Evolutionary conservation across 352 stramenopile species (phyloP).

Genomic region (Phytophthora chlamydospora): DNA sequence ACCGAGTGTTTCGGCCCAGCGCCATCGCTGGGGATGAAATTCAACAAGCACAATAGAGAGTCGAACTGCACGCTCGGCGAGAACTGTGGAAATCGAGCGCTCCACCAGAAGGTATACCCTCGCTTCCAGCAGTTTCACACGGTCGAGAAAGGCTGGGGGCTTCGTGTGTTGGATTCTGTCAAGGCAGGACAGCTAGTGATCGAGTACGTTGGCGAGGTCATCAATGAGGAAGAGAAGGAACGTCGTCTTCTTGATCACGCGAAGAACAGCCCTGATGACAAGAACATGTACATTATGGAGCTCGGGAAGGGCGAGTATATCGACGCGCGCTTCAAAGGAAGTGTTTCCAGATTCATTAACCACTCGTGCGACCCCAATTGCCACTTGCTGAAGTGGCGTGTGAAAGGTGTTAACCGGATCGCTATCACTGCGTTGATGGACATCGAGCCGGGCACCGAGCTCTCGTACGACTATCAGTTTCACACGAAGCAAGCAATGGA

Average conservation of each 20-base stretch:
- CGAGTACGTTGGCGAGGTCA: constrained; percentile 96
- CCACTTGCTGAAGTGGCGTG: constrained; percentile 94
- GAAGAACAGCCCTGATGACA: constrained; percentile 91
- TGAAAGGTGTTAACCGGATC: constrained; percentile 92
- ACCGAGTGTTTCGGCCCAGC: constrained; percentile 92
- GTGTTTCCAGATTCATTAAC: constrained; percentile 97
- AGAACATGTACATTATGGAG: constrained; percentile 97
- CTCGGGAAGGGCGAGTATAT: constrained; percentile 94
- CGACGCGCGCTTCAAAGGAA: constrained; percentile 93
- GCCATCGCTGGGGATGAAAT: constrained; percentile 59
- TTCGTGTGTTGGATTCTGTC: constrained; percentile 81
- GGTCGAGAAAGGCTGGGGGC: constrained; percentile 92
- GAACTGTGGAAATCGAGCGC: constrained; percentile 91
- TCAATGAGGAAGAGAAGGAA: constrained; percentile 93
- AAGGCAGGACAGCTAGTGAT: constrained; percentile 91
- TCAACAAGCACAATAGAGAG: constrained; percentile 74
- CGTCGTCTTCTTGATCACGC: constrained; percentile 85
- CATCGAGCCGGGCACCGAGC: constrained; percentile 89
- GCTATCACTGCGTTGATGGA: constrained; percentile 92
- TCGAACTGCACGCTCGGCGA: constrained; percentile 92
- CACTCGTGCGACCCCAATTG: constrained; percentile 97
- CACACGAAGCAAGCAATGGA: constrained; percentile 86
- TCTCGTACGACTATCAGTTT: constrained; percentile 97
- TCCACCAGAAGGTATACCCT: constrained; percentile 85
- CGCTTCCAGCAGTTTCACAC: constrained; percentile 79